Evolutionary conservation across 805 yeast genomes (phyloP).

Genomic region (Cyberlindnera samutprakarnensis): DNA sequence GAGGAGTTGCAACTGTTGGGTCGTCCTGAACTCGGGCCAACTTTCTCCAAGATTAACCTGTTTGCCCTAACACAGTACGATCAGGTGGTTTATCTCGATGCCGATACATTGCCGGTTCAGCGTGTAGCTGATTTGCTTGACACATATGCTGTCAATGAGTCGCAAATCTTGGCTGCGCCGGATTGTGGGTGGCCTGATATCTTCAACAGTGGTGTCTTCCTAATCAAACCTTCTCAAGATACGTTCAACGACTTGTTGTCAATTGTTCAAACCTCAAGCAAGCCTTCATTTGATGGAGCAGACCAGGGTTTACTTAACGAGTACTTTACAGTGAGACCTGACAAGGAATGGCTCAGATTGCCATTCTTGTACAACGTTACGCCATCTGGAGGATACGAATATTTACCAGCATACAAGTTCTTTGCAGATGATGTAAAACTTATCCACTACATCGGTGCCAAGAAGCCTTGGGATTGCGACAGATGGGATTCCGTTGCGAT

Average conservation of each 20-base stretch:
- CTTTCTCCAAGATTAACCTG: slow-evolving; percentile 42
- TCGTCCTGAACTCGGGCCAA: slow-evolving; percentile 45
- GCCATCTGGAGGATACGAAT: slow-evolving; percentile 58
- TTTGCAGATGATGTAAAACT: slow-evolving; percentile 39
- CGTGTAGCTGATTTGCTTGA: slow-evolving; percentile 18
- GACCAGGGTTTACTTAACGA: slow-evolving; percentile 83
- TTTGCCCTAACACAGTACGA: slow-evolving; percentile 39
- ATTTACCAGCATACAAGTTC: slow-evolving; percentile 57
- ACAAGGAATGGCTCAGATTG: slow-evolving; percentile 51
- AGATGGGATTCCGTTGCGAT: slow-evolving; percentile 10
- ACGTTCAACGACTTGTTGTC: slow-evolving; percentile 34
- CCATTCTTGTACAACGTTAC: slow-evolving; percentile 87
- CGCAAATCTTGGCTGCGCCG: slow-evolving; percentile 41
- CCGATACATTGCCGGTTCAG: slow-evolving; percentile 48
- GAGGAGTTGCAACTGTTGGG: slow-evolving; percentile 28
- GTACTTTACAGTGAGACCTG: slow-evolving; percentile 33
- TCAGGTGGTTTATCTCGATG: slow-evolving; percentile 52
- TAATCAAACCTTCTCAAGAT: slow-evolving; percentile 41
- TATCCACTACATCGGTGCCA: slow-evolving; percentile 61
- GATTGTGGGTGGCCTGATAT: slow-evolving; percentile 88
- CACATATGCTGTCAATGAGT: slow-evolving; percentile 10
- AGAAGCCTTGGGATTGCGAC: slow-evolving; percentile 45
- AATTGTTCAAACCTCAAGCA: slow-evolving; percentile 18
- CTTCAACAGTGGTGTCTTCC: slow-evolving; percentile 71
- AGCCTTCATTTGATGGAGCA: slow-evolving; percentile 72